Evolutionary conservation across 805 yeast genomes (phyloP).

Genomic region (Vanderwaltozyma polyspora): DNA sequence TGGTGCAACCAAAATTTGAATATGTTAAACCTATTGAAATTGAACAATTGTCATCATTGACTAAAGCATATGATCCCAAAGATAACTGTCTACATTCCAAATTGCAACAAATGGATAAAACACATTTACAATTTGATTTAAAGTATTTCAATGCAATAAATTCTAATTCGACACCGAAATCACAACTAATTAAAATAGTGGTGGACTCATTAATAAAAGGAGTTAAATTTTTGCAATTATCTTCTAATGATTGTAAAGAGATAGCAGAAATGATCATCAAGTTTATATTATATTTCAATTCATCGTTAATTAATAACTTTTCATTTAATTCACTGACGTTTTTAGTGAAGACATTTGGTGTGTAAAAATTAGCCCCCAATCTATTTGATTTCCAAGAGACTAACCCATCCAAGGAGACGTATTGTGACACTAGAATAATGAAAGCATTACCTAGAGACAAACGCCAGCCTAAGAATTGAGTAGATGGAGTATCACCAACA

Average conservation of each 20-base stretch:
- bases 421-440: conserved; percentile 20
- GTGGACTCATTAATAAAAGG: conserved; percentile 13
- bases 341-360: conserved; percentile 23
- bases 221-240: conserved; percentile 11
- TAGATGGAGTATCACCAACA: conserved; percentile 26
- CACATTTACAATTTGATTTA: conserved; percentile 12
- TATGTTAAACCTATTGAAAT: conserved; percentile 21
- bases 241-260: conserved; percentile 17
- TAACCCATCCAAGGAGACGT: conserved; percentile 23
- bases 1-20: neutral
- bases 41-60: conserved; percentile 17
- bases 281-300: conserved; percentile 16
- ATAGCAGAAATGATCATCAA: conserved; percentile 19
- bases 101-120: conserved; percentile 20
- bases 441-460: conserved; percentile 23
- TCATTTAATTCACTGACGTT: conserved; percentile 11
- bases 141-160: conserved; percentile 10
- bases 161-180: conserved; percentile 25
- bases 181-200: conserved; percentile 18
- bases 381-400: conserved; percentile 26
- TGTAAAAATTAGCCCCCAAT: conserved; percentile 24
- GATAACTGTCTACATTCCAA: conserved; percentile 25
- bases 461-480: conserved; percentile 27
- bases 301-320: conserved; percentile 5
- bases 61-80: conserved; percentile 23